Evolutionary conservation across 2,329 filamentous ascomycete genomes (phyloP), one percentile per base, ranked within the genome.

Genomic region (Ophiostoma ips): DNA sequence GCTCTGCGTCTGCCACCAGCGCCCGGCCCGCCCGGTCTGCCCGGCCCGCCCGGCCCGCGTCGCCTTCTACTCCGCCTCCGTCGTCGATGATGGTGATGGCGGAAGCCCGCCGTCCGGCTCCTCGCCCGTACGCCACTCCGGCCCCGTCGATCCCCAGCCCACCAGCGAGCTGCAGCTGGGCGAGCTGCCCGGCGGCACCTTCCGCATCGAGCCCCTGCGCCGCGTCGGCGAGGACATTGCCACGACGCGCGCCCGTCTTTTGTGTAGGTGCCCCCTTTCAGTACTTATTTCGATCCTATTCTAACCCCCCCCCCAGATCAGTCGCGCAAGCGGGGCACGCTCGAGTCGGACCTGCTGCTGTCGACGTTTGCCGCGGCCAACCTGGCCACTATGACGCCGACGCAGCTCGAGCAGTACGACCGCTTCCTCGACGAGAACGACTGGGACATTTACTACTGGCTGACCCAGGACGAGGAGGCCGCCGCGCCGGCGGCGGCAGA

Each of bases 391-490:
- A 94, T 98, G 86, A 77, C 76, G 1, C 66, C 71, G 6, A 66
- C 72, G 47, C 84, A 94, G 62, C 80, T 96, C 58, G 68, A 77
- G 59, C 79, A 94, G 66, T 96, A 92, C 71, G 90, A 96, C 65
- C 71, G 76, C 28, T 94, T 98, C 71, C 80, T 98, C 51, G 92
- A 98, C 67, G 92, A 98, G 70, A 98, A 98, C 67, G 92, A 98
- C 71, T 98, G 92, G 92, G 92, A 98, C 65, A 95, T 98, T 55
- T 98, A 98, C 74, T 98, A 98, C 75, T 98, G 92, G 92, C 87
- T 86, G 3, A 98, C 92, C 15, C 92, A 98, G 67, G 81, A 87
- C 49, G 64, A 68, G 55, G 46, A 18, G 21, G 21, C n/a, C n/a
- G n/a, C n/a, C n/a, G n/a, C 37, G 37, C 7, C 28, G 11, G 41